These are phyloP conservation scores for Geotrichum carabidarum DNA, from an alignment of 1,139 yeast species.

Conservation along the genomic window DNA sequence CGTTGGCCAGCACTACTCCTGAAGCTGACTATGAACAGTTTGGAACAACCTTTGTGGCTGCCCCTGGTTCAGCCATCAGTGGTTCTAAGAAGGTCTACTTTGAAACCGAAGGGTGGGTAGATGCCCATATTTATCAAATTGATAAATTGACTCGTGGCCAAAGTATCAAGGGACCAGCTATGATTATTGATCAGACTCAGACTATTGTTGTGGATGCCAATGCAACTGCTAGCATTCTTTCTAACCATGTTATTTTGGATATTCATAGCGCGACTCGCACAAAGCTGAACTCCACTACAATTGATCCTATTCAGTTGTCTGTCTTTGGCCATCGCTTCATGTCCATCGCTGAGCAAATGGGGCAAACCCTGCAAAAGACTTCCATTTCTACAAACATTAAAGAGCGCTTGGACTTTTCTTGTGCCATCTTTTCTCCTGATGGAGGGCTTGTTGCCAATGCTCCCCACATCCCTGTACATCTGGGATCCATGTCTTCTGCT, in stretches of 20 bases:
- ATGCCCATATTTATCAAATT: conserved; percentile 51
- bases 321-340: conserved; percentile 80
- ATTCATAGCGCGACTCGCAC: conserved; percentile 15
- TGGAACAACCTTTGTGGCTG: conserved; percentile 9
- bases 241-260: conserved; percentile 54
- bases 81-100: conserved; percentile 44
- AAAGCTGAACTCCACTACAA: conserved; percentile 37
- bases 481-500: conserved; percentile 87
- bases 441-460: conserved; percentile 84
- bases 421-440: conserved; percentile 70
- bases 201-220: conserved; percentile 75
- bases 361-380: conserved; percentile 70
- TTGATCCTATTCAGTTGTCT: conserved; percentile 68
- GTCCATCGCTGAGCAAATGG: conserved; percentile 91
- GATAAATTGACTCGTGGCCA: conserved; percentile 51
- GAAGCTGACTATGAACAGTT: conserved; percentile 20
- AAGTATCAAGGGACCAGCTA: conserved; percentile 66
- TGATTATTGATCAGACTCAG: conserved; percentile 80
- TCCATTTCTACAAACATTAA: conserved; percentile 82
- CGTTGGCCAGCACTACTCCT: conserved; percentile 25
- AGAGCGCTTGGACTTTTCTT: conserved; percentile 77
- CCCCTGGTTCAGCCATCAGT: conserved; percentile 20
- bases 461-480: conserved; percentile 81
- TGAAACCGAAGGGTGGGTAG: conserved; percentile 42
- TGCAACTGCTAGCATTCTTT: conserved; percentile 57